Evolutionary conservation across 371 early-diverging fungal genomes (phyloP), one percentile per base, ranked within the genome.

Genomic region (Lichtheimia hyalospora): DNA sequence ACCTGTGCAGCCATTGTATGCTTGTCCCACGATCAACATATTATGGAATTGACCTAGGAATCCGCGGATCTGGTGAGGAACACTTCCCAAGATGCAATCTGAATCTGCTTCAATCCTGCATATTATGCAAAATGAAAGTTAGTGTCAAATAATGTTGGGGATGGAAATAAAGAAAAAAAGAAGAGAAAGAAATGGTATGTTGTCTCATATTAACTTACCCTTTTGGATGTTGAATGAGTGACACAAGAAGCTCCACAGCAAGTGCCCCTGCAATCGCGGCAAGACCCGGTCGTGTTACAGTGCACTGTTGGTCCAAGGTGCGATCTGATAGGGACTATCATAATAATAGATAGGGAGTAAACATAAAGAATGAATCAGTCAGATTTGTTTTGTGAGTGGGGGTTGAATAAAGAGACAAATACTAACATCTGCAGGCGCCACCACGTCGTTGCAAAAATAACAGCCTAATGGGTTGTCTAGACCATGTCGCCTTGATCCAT

Each of bases 261-360:
- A 84, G 68, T 1, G 93, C 95, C 39, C 86, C 84, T 0, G 97
- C 96, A 39, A 96, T 85, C 2, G 92, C 87, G 2, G 97, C 87
- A 18, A 98, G 70, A 5, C 97, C 98, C 2, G 98, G 97, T 3
- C 98, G 83, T 5, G 98, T 95, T 10, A 98, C 97, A 0, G 98
- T 98, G 71, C 98, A 98, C 79, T 96, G 95, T 63, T 98, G 96
- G 69, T 98, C 98, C 44, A 98, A 74, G 0, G 97, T 94, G 39
- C 97, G 84, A 70, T 96, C 94, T 8, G 86, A 86, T 7, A 96
- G 78, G n/a, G 97, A 96, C 91, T 92, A 52, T 5, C 46, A 48
- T 18, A 25, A 49, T 12, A 39, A 18, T 46, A 20, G 25, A 18
- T 34, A 34, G 34, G 34, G 34, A 34, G 34, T 34, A 34, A 34